phyloP scores from a whole-genome alignment of 345 rosid genomes.

The Linum trigynum region DNA sequence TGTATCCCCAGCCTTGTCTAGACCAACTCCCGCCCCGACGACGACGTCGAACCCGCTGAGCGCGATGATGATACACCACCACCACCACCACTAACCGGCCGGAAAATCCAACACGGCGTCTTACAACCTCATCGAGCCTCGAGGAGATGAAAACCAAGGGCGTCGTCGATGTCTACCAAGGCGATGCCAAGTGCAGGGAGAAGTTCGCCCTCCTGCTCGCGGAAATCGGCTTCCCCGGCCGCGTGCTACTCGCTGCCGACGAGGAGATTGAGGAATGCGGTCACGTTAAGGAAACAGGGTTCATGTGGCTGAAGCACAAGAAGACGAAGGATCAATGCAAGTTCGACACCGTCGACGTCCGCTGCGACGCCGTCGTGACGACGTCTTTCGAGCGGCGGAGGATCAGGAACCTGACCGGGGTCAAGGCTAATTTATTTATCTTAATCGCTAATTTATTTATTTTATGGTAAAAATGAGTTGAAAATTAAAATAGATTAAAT shows the following conservation, averaged over 20 bases:
- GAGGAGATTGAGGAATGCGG: slow-evolving; percentile 22
- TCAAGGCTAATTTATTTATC: slow-evolving; percentile 10
- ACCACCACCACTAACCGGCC: no score
- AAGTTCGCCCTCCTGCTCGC: slow-evolving; percentile 14
- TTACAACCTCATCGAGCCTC: no score
- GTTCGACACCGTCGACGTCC: slow-evolving; percentile 11
- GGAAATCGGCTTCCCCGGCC: slow-evolving; percentile 16
- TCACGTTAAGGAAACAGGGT: slow-evolving; percentile 19
- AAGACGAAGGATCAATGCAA: slow-evolving; percentile 11
- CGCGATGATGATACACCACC: no score
- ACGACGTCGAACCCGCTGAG: no score
- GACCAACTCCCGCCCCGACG: no score
- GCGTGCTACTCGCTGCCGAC: slow-evolving; percentile 1
- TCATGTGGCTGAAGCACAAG: slow-evolving; percentile 20
- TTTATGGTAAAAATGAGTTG: no score
- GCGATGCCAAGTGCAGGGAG: slow-evolving; percentile 18
- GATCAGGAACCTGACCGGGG: slow-evolving; percentile 26
- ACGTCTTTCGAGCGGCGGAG: slow-evolving; percentile 17
- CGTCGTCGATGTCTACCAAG: slow-evolving; percentile 17
- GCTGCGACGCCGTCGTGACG: slow-evolving; percentile 12
- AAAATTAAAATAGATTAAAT: no score
- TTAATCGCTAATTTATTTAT: no score
- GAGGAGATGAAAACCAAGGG: neutral
- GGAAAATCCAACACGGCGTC: no score
- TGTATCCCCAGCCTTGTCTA: no score